Evolutionary conservation across 257 asterid genomes (phyloP).

Genomic region (Lycium ferocissimum): DNA sequence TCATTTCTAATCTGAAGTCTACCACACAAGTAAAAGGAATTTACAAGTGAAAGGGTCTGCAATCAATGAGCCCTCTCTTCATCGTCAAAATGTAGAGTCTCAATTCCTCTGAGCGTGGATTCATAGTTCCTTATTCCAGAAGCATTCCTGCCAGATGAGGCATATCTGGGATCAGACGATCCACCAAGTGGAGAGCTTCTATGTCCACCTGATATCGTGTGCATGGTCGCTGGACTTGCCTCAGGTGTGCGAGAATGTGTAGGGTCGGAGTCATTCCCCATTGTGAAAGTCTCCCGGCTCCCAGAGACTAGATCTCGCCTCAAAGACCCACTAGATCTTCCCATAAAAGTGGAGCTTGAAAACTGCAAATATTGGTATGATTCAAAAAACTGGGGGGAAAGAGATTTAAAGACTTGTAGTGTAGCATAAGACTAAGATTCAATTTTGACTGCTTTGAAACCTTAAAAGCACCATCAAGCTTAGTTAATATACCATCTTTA

Average conservation of each 20-base stretch:
- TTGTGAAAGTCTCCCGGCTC: constrained; percentile 61
- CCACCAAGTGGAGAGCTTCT: constrained; percentile 69
- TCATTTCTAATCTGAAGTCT: constrained; percentile 33
- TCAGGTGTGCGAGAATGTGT: constrained; percentile 72
- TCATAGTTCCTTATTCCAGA: constrained; percentile 64
- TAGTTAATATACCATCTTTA: constrained; percentile 7
- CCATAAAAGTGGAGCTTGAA: constrained; percentile 73
- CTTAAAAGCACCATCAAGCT: neutral
- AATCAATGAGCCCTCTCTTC: constrained; percentile 55
- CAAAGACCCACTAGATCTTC: constrained; percentile 81
- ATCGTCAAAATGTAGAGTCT: constrained; percentile 68
- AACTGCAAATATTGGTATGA: constrained; percentile 56
- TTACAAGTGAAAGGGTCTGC: constrained; percentile 38
- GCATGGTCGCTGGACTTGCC: constrained; percentile 67
- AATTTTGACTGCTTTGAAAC: neutral
- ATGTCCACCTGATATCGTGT: constrained; percentile 63
- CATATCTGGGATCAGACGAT: constrained; percentile 66
- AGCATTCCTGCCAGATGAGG: constrained; percentile 61
- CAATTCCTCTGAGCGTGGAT: constrained; percentile 72
- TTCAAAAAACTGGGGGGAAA: neutral
- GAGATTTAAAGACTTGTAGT: neutral
- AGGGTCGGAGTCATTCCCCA: constrained; percentile 76
- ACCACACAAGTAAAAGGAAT: constrained; percentile 44
- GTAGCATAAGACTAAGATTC: constrained; percentile 3
- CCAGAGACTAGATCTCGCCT: constrained; percentile 74